Conservation (phyloP, 2,329 filamentous ascomycete genomes). For the Aspergillus novoparasiticus region DNA sequence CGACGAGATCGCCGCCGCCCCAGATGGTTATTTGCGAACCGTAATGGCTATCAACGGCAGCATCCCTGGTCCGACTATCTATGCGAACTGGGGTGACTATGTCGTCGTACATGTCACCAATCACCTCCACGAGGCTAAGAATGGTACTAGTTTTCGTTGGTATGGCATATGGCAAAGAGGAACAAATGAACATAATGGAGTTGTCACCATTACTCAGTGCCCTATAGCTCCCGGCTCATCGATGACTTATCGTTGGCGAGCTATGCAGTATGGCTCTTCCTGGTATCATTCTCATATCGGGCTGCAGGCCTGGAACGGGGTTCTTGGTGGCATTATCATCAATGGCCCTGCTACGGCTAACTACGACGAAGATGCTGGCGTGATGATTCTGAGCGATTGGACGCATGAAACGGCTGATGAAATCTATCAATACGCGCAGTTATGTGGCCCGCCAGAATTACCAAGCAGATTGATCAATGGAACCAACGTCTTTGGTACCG, state of each 20-base stretch:
- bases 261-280: conserved; percentile 32
- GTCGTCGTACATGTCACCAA: conserved; percentile 5
- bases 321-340: conserved; percentile 29
- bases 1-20: neutral
- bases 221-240: conserved; percentile 35
- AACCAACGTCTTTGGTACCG: conserved; percentile 15
- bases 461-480: conserved; percentile 14
- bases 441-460: neutral
- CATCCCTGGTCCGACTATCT: conserved; percentile 5
- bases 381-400: conserved; percentile 41
- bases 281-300: conserved; percentile 31
- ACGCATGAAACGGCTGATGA: conserved; percentile 8
- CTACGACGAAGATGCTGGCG: conserved; percentile 28
- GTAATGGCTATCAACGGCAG: conserved; percentile 1
- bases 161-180: conserved; percentile 31
- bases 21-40: neutral
- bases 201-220: conserved; percentile 33
- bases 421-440: neutral
- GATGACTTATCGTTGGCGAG: conserved; percentile 35
- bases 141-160: conserved; percentile 24
- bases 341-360: conserved; percentile 25
- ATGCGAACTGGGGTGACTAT: conserved; percentile 9
- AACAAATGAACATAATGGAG: conserved; percentile 29
- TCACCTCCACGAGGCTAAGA: neutral
- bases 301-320: conserved; percentile 33